These are phyloP conservation scores for Chrysanthemum seticuspe DNA, from an alignment of 129 eudicot genomes.

Conservation along the genomic window DNA sequence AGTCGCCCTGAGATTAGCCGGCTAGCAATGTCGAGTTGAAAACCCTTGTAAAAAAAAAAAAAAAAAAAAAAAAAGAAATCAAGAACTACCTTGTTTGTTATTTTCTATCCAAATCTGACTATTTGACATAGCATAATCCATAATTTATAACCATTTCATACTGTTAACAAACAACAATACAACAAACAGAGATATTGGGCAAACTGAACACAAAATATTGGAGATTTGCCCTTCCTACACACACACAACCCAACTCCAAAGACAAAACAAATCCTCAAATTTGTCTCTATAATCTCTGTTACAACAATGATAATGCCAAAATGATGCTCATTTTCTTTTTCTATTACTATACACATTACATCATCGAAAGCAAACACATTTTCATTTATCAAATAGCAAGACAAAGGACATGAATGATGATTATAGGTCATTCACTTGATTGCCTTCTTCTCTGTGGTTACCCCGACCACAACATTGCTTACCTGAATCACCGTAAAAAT, in stretches of 20 bases:
- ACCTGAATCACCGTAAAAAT: constrained; percentile 36
- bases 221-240: constrained; percentile 19
- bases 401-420: neutral
- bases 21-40: no score
- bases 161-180: constrained; percentile 17
- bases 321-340: constrained; percentile 22
- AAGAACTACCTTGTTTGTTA: no score
- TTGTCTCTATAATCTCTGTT: constrained; percentile 14
- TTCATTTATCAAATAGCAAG: constrained; percentile 5
- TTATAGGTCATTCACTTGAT: constrained; percentile 4
- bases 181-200: neutral
- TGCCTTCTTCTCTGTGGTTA: constrained; percentile 50
- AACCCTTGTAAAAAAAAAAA: no score
- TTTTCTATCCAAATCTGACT: no score
- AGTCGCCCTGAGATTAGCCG: no score
- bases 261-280: constrained; percentile 15
- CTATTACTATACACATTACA: constrained; percentile 33
- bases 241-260: constrained; percentile 10
- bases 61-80: no score
- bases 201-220: constrained; percentile 6
- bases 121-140: neutral
- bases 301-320: constrained; percentile 20
- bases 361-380: constrained; percentile 13
- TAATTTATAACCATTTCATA: neutral
- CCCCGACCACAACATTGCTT: constrained; percentile 76